phyloP scores from a whole-genome alignment of 306 rosid genomes.

The Cucurbita maxima region DNA sequence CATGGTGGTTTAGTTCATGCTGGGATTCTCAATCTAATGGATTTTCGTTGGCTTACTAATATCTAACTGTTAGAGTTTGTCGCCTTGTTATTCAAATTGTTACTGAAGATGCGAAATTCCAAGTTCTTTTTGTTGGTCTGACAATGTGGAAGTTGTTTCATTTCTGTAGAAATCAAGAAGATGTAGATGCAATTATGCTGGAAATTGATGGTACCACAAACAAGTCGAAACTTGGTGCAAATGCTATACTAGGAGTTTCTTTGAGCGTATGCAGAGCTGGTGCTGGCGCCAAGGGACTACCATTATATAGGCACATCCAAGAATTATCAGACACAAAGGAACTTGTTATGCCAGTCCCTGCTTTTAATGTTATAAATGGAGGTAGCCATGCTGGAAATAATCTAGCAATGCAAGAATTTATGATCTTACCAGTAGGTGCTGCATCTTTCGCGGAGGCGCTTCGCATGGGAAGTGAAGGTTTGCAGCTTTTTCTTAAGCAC shows the following conservation, averaged over 20 bases:
- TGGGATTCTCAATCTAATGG: not conserved
- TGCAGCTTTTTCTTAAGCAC: slow-evolving; percentile 9
- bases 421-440: slow-evolving; percentile 92
- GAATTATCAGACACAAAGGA: slow-evolving; percentile 77
- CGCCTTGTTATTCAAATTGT: not conserved
- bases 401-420: slow-evolving; percentile 95
- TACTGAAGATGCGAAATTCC: not conserved
- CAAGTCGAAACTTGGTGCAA: slow-evolving; percentile 92
- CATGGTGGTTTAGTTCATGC: not conserved
- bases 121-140: no score
- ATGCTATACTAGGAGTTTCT: slow-evolving; percentile 94
- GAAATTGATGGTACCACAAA: slow-evolving; percentile 93
- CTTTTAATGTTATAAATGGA: slow-evolving; percentile 92
- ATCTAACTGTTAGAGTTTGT: not conserved
- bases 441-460: slow-evolving; percentile 81
- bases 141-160: not conserved
- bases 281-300: slow-evolving; percentile 87
- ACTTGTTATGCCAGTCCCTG: slow-evolving; percentile 97
- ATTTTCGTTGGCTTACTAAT: not conserved
- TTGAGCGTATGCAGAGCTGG: slow-evolving; percentile 93
- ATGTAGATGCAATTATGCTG: slow-evolving; percentile 81
- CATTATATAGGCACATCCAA: slow-evolving; percentile 82
- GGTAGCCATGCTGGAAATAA: slow-evolving; percentile 98
- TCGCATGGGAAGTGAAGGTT: slow-evolving; percentile 97
- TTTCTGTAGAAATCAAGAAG: slow-evolving; percentile 60